A percentile compares a stretch with the other conserved stretches of the same genome.
phyloP scores from a whole-genome alignment of 177 flowering plant genomes.

The Telopea speciosissima region DNA sequence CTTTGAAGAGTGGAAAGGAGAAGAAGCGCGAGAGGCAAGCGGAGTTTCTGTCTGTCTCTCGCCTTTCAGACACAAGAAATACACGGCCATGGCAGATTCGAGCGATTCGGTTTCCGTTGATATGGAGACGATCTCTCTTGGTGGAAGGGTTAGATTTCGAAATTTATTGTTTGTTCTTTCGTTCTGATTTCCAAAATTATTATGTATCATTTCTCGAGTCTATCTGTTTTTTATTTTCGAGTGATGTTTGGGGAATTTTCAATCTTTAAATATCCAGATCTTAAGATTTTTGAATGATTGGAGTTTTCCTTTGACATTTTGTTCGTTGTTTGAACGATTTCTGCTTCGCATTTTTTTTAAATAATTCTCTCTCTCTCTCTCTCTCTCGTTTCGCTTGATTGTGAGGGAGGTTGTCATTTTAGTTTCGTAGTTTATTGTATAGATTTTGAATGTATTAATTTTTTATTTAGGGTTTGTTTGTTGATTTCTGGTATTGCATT shows the following conservation, averaged over 20 bases:
- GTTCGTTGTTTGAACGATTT: background rate
- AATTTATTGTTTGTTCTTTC: background rate
- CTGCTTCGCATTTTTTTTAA: background rate
- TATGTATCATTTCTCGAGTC: background rate
- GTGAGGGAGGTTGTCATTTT: background rate
- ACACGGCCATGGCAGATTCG: slow-evolving; percentile 60
- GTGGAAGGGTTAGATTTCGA: slow-evolving; percentile 60
- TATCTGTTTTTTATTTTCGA: background rate
- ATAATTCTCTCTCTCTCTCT: background rate
- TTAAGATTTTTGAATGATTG: background rate
- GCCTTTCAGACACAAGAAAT: slow-evolving; percentile 17
- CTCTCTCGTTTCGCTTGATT: background rate
- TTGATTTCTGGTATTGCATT: background rate
- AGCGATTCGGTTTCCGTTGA: slow-evolving; percentile 63
- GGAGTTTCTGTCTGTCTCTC: background rate
- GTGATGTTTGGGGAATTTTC: background rate
- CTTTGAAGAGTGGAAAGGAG: background rate
- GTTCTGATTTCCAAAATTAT: background rate
- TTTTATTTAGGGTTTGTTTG: background rate
- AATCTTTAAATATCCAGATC: background rate
- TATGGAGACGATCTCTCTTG: slow-evolving; percentile 70
- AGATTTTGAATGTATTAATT: background rate
- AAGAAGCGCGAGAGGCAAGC: slow-evolving; percentile 9
- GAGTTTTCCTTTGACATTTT: background rate
- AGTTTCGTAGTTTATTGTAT: background rate